Conservation (phyloP, 148 eudicot genomes). For the Diospyros kaki region DNA sequence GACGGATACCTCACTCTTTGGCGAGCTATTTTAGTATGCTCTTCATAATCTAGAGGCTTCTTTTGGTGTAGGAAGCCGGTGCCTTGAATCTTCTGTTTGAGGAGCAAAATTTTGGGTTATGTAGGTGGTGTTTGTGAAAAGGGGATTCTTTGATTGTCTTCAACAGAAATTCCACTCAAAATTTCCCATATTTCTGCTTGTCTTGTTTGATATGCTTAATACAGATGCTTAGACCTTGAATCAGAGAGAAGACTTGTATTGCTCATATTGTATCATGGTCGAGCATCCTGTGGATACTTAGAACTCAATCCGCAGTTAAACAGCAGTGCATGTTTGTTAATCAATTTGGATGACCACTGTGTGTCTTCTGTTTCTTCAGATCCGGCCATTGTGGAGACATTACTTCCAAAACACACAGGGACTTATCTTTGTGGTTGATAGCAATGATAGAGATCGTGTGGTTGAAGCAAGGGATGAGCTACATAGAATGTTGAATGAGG, state of each 20-base stretch:
- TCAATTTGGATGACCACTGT: neutral
- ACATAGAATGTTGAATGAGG: constrained; percentile 79
- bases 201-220: neutral
- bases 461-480: constrained; percentile 78
- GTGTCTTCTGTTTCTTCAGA: constrained; percentile 26
- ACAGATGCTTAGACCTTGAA: neutral
- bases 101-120: too few species aligned
- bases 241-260: too few species aligned
- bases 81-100: too few species aligned
- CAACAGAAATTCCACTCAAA: neutral
- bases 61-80: too few species aligned
- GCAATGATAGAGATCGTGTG: constrained; percentile 72
- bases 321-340: neutral
- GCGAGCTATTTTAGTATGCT: too few species aligned
- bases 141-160: too few species aligned
- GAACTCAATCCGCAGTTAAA: neutral
- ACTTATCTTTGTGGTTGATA: constrained; percentile 67
- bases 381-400: constrained; percentile 72
- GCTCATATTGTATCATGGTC: neutral
- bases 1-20: too few species aligned
- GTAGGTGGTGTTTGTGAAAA: too few species aligned
- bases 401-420: constrained; percentile 82
- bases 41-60: too few species aligned
- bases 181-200: neutral
- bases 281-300: neutral